Evolutionary conservation across 306 rosid species (phyloP), one percentile per base, ranked within the genome.

Genomic region (Urtica urens): DNA sequence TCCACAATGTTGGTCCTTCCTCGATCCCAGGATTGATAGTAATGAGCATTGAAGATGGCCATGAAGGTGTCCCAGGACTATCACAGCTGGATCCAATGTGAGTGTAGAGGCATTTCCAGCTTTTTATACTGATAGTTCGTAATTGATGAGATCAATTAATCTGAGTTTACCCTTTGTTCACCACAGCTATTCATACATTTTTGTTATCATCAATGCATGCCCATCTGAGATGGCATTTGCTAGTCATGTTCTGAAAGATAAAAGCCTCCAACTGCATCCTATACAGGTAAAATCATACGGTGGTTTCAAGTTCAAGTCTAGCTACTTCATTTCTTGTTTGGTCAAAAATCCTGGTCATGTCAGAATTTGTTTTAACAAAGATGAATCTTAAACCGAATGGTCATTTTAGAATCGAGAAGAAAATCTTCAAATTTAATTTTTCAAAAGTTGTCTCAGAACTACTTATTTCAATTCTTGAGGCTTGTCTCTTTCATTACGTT

Each of bases 11-110:
- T 45, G 99, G 95, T 27, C 59, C 78, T 18, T 71, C 85, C 19
- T 62, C 68, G 48, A 57, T 70, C 53, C 79, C 59, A 38, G 99
- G 93, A 14, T 73, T 75, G 59, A 64, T 90, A 64, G 93, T 75
- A 56, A 82, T 85, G 93, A 79, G 95, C 79, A 90, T 85, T 67
- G 95, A 85, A 71, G 99, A 90, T 53, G 99, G 95, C 27, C 68
- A 70, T 16, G 70, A 72, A 27, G 82, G 93, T 51, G 31, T 77
- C 53, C 84, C 78, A 7, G 95, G 85, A 62, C 63, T 85, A 69
- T 53, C 81, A 55, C 93, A 90, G 69, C 75, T 90, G 71, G 99
- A 90, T 85, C 72, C 95, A 39, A 62, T 34, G 99, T 90, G 78
- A 4, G 94, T 72, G 57, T n/a, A 64, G 49, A 10, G 53, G 18